Base-by-base conservation (phyloP, 1,284 basidiomycete species). In the Rhodofomes roseus region DNA sequence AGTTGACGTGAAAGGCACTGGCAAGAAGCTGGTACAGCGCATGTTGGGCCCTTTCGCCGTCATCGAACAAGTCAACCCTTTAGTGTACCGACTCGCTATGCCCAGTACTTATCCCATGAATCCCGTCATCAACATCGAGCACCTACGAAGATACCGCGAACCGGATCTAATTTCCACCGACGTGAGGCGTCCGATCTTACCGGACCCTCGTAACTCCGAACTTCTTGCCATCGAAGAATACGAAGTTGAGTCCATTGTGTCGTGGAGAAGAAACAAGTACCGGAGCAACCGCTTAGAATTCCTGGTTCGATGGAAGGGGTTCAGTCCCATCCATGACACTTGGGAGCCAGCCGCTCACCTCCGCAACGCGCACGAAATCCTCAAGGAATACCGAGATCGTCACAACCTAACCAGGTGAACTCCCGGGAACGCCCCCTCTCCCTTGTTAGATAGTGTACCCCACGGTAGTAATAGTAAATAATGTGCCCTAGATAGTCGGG, bases 21-120 rank as follows among this genome's bases (percentile, higher is more conserved):
- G 73, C 6, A 52, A 43, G 4, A 76, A 77, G 56, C 61, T 77
- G 3, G 62, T 72, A 0, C 67, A 70, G 18, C 43, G 69, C 0
- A 60, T 60, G 9, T 66, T 73, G 0, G 75, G 76, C 6, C 76
- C 74, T 0, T 77, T 76, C 59, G 66, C 69, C 40, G 61, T 77
- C 0, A 48, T 66, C 8, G 63, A 74, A 51, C 56, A 62, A 14
- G 58, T 77, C 7, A 71, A 66, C 27, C 65, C 65, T 0, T 40
- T 66, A 0, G 65, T 71, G 0, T 75, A 75, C 53, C 56, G n/a
- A n/a, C n/a, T n/a, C n/a, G n/a, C n/a, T n/a, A n/a, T n/a, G n/a
- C n/a, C n/a, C n/a, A n/a, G n/a, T n/a, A n/a, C n/a, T n/a, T n/a
- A n/a, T n/a, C n/a, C n/a, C n/a, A n/a, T n/a, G n/a, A n/a, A n/a